Percentiles rank a stretch among this genome's conserved stretches.
Conservation (phyloP, 768 basidiomycete species). For the Russula vinacea region DNA sequence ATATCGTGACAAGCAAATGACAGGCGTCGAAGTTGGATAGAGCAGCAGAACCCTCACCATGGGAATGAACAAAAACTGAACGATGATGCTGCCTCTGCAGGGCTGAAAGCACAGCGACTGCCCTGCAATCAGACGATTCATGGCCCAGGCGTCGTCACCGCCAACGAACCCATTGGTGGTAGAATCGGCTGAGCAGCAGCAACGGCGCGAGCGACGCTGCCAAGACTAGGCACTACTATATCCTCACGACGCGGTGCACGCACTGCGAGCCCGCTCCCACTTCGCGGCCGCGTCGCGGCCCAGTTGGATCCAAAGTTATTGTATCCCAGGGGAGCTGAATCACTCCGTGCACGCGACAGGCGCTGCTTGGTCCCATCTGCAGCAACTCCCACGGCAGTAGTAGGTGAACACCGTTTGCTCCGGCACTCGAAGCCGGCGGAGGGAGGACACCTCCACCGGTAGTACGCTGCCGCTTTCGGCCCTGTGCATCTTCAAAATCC, state of each 20-base stretch:
- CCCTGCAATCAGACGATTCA: constrained; percentile 6
- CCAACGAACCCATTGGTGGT: constrained; percentile 24
- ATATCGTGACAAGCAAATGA: constrained; percentile 13
- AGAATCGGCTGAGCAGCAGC: constrained; percentile 9
- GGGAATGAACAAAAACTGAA: not conserved
- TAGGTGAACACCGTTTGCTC: constrained; percentile 12
- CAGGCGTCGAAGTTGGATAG: constrained; percentile 9
- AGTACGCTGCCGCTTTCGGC: constrained; percentile 53
- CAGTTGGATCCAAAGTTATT: constrained; percentile 36
- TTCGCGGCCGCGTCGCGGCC: constrained; percentile 38
- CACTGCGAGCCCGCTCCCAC: constrained; percentile 39
- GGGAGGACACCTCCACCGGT: constrained; percentile 11
- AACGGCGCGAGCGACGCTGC: constrained; percentile 19
- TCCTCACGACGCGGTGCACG: constrained; percentile 29
- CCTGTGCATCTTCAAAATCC: constrained; percentile 36
- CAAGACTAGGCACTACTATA: constrained; percentile 28
- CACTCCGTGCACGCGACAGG: constrained; percentile 59
- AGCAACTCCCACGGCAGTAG: constrained; percentile 10
- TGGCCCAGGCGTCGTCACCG: constrained; percentile 22
- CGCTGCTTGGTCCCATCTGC: constrained; percentile 40
- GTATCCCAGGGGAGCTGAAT: constrained; percentile 65
- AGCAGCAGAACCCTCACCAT: constrained; percentile 2
- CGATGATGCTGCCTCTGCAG: not conserved
- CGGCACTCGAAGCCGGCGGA: constrained; percentile 10
- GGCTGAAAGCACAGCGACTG: not conserved